Evolutionary conservation across 371 early-diverging fungal genomes (phyloP).

Genomic region (Apophysomyces trapeziformis): DNA sequence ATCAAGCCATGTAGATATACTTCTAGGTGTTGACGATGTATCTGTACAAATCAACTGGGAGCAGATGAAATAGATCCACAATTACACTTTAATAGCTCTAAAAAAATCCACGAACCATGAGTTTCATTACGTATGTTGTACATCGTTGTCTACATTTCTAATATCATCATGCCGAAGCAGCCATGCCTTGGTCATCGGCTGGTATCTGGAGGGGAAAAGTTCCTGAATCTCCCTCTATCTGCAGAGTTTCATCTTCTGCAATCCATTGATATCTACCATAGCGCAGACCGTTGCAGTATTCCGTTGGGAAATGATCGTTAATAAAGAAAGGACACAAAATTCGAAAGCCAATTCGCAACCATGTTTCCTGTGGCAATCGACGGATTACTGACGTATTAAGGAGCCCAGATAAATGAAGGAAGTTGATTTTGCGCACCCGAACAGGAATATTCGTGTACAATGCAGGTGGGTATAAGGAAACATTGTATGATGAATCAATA

Average conservation of each 20-base stretch:
- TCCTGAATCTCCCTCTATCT: not conserved
- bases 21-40: too few species aligned
- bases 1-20: too few species aligned
- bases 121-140: too few species aligned
- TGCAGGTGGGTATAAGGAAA: slow-evolving; percentile 53
- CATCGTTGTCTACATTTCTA: too few species aligned
- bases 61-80: too few species aligned
- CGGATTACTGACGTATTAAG: slow-evolving; percentile 50
- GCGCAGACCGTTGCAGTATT: slow-evolving; percentile 52
- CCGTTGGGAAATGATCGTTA: slow-evolving; percentile 62
- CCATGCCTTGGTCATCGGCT: not conserved
- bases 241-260: not conserved
- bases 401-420: slow-evolving; percentile 59
- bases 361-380: slow-evolving; percentile 49
- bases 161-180: too few species aligned
- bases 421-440: slow-evolving; percentile 57
- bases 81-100: too few species aligned
- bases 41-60: too few species aligned
- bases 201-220: too few species aligned
- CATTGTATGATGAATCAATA: slow-evolving; percentile 51
- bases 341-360: slow-evolving; percentile 53
- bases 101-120: too few species aligned
- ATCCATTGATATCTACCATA: slow-evolving; percentile 47
- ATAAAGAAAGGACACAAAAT: slow-evolving; percentile 58
- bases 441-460: slow-evolving; percentile 34